Base-by-base conservation (phyloP, 2,329 filamentous ascomycete species). In the Pseudogymnoascus sp. region DNA sequence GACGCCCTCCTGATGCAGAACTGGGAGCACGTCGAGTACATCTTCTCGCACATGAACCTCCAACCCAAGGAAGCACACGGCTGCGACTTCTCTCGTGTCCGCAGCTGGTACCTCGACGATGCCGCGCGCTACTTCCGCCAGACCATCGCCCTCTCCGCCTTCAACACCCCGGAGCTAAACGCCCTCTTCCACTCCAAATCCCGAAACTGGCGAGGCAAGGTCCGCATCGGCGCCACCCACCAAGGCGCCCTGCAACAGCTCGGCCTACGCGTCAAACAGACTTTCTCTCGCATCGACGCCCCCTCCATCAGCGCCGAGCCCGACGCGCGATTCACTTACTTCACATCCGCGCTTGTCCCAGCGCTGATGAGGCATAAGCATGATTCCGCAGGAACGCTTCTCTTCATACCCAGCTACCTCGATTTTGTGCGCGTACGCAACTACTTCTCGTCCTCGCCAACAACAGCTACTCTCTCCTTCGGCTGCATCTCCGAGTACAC, bases 1-100 rank as follows among this genome's bases (percentile, higher is more conserved):
- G 92, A 97, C 73, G 91, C 91, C 0, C 82, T 97, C 41, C 83
- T 96, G 7, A 97, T 97, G 91, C 94, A 99, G 73, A 97, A 96
- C 73, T 97, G 93, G 92, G 91, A 97, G 70, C 93, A 99, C 71
- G 84, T 97, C 63, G 90, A 95, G 72, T 90, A 89, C 72, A 89
- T 97, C 68, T 92, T 97, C 70, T 86, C 90, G 64, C 90, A 96
- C 72, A 82, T 99, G 64, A 99, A 99, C 72, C 80, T 89, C 20
- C 90, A 96, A 69, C 93, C 94, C 37, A 90, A 88, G 70, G 90
- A 96, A 68, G 84, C 90, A 0, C 92, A 97, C 73, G 92, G 89
- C 65, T 96, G 91, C 69, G 94, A 99, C 76, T 96, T 97, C 72
- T 90, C 88, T 66, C 89, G 94, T 16, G 90, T 97, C 5, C 83